These are phyloP conservation scores for Capsella bursapastoris DNA, from an alignment of 345 rosid genomes.

Conservation along the genomic window DNA sequence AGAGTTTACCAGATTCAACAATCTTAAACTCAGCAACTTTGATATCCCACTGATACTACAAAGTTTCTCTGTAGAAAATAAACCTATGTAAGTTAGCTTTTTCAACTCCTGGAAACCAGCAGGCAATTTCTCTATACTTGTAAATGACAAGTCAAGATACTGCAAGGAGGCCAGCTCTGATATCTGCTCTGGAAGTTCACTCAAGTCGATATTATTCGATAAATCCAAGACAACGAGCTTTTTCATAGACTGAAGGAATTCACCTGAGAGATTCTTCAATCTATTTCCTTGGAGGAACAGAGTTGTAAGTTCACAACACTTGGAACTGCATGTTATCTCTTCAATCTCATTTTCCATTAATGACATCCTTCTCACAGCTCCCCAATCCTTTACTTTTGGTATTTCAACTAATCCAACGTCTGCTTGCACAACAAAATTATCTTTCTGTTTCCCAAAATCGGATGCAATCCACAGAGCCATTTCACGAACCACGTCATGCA, in stretches of 20 bases:
- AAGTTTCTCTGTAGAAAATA: rapidly evolving
- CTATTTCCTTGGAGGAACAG: background rate
- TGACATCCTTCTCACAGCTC: no score
- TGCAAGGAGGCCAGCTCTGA: slow-evolving; percentile 27
- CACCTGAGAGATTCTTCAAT: background rate
- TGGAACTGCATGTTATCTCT: no score
- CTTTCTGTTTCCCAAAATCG: no score
- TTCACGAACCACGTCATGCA: no score
- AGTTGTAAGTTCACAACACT: no score
- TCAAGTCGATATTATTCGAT: slow-evolving; percentile 6
- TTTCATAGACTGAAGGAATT: slow-evolving; percentile 43
- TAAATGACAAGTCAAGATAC: slow-evolving; percentile 30
- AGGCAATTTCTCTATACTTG: background rate
- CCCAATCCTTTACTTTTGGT: no score
- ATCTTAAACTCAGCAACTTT: background rate
- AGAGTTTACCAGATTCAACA: background rate
- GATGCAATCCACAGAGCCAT: no score
- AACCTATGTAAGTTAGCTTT: slow-evolving; percentile 14
- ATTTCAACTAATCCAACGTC: no score
- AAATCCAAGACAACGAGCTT: slow-evolving; percentile 46
- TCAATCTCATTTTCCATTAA: no score
- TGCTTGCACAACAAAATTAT: no score
- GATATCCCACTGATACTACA: background rate
- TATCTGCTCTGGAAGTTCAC: slow-evolving; percentile 22
- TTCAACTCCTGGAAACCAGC: slow-evolving; percentile 10